These are phyloP conservation scores for Venturia carpophila DNA, from an alignment of 2,329 filamentous ascomycete species.

Conservation along the genomic window DNA sequence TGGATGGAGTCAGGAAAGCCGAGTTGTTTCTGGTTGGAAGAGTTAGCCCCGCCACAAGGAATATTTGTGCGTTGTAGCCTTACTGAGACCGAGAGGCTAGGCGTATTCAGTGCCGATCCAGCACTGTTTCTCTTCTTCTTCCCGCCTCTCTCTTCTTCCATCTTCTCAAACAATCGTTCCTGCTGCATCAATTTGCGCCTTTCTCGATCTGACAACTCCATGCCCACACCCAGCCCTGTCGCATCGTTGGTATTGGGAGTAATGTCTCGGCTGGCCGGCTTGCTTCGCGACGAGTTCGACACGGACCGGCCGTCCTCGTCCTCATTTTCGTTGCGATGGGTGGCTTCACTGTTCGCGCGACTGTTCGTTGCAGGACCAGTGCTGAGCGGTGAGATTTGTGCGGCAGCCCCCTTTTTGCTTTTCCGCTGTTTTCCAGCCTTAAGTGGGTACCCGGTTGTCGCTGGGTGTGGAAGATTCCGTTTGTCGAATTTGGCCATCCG, in stretches of 20 bases:
- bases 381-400: conserved; percentile 47
- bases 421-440: conserved; percentile 32
- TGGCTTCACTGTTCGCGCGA: conserved; percentile 52
- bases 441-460: conserved; percentile 21
- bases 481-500: conserved; percentile 30
- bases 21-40: conserved; percentile 30
- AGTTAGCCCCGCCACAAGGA: conserved; percentile 19
- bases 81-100: conserved; percentile 36
- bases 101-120: conserved; percentile 46
- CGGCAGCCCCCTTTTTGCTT: conserved; percentile 41
- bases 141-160: conserved; percentile 50
- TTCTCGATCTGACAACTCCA: conserved; percentile 54
- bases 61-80: conserved; percentile 16
- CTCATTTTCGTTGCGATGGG: conserved; percentile 43
- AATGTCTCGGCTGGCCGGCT: conserved; percentile 52
- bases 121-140: conserved; percentile 49
- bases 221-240: conserved; percentile 29
- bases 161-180: conserved; percentile 54
- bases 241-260: conserved; percentile 49
- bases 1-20: conserved; percentile 26
- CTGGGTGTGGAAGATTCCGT: conserved; percentile 21
- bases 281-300: conserved; percentile 49
- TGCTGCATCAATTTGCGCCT: conserved; percentile 55
- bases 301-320: conserved; percentile 53
- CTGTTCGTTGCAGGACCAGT: conserved; percentile 47